Base-by-base conservation (phyloP, 2,329 filamentous ascomycete genomes). In the Aureobasidium lini region DNA sequence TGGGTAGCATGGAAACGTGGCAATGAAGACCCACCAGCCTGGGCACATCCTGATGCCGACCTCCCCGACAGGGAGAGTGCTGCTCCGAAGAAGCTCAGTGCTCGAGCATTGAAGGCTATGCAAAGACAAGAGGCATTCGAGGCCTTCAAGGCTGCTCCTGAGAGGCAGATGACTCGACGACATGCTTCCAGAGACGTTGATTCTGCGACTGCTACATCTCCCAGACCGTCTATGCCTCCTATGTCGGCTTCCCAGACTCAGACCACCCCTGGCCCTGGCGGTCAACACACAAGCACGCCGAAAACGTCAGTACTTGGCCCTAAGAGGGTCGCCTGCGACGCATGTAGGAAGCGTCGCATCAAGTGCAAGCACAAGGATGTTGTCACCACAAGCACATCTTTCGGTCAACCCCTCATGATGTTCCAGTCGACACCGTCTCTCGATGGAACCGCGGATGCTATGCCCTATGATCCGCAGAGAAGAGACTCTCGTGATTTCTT, bases 1-100 rank as follows among this genome's bases (percentile, higher is more conserved):
- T 87, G 84, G 84, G 79, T 82, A 60, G 82, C 84, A 3, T 87
- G 84, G 84, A 87, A 87, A 68, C 79, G 81, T 58, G 84, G 84
- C 10, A 85, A 86, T 66, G 83, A 85, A 63, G 74, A 74, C 60
- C 81, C 84, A 49, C 82, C 84, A 32, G 75, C 79, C 46, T 87
- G 84, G 84, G 83, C 83, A 42, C 76, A 81, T 59, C 81, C 81
- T 1, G 81, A 84, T 64, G 77, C 77, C 47, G 75, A 79, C 15
- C 74, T 83, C 46, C 77, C 78, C 47, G 80, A 76, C 65, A 73
- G 79, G 57, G 78, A 76, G 50, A 72, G 76, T 39, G 67, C 70
- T 11, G 78, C 80, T 56, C 64, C 67, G 0, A 84, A 83, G 71
- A 83, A 82, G 65, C 71, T 82, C 6, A 81, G 79, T 49, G 77